Percentiles rank a stretch among this genome's conserved stretches.
Conservation (phyloP, 192 early-diverging fungal species). For the Paraglomus brasilianum region DNA sequence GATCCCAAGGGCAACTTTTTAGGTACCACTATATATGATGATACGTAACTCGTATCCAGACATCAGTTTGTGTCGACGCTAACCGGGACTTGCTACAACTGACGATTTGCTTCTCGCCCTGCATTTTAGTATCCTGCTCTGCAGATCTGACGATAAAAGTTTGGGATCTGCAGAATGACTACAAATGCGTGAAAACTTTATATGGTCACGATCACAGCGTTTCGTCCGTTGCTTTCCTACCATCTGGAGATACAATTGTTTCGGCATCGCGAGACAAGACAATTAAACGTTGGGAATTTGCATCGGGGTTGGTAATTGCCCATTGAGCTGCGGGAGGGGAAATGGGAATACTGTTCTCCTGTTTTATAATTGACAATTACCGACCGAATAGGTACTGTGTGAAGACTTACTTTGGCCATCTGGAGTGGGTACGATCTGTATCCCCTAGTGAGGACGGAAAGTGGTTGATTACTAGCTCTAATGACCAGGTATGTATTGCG, state of each 20-base stretch:
- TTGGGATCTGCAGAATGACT: slow-evolving; percentile 84
- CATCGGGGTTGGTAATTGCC: slow-evolving; percentile 61
- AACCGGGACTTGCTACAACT: background rate
- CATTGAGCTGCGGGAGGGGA: background rate
- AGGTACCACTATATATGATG: slow-evolving; percentile 47
- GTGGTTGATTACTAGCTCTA: slow-evolving; percentile 74
- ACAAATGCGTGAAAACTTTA: slow-evolving; percentile 80
- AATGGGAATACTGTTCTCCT: background rate
- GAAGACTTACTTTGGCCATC: slow-evolving; percentile 76
- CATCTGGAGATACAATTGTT: slow-evolving; percentile 76
- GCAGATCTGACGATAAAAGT: slow-evolving; percentile 89
- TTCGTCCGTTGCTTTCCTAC: slow-evolving; percentile 72
- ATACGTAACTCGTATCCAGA: background rate
- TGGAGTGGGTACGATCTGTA: slow-evolving; percentile 85
- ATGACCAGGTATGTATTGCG: slow-evolving; percentile 68
- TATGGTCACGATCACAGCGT: slow-evolving; percentile 94
- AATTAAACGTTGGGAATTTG: slow-evolving; percentile 86
- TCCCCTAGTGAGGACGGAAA: slow-evolving; percentile 69
- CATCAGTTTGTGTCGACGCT: background rate
- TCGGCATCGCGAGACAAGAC: slow-evolving; percentile 92
- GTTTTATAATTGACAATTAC: background rate
- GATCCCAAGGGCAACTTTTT: slow-evolving; percentile 79
- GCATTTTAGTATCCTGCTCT: slow-evolving; percentile 76
- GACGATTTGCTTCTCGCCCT: background rate
- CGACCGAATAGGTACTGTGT: slow-evolving; percentile 64